Evolutionary conservation across 2,329 filamentous ascomycete species (phyloP).

Genomic region (Venturia oleaginea): DNA sequence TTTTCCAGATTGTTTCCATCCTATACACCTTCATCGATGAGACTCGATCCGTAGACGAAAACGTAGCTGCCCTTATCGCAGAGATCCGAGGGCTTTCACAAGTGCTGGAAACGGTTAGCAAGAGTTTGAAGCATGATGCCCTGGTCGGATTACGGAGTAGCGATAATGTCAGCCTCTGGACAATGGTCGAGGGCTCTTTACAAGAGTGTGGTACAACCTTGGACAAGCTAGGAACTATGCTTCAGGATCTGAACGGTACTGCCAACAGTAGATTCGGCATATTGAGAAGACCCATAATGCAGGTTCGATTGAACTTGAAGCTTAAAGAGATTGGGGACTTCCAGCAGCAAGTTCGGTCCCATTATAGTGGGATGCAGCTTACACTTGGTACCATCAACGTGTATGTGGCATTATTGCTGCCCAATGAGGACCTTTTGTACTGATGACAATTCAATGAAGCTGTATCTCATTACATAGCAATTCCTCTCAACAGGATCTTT

Average conservation of each 20-base stretch:
- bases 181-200: neutral
- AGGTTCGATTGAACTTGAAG: slow-evolving; percentile 4
- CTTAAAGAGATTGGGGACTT: neutral
- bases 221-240: neutral
- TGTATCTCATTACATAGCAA: neutral
- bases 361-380: neutral
- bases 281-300: neutral
- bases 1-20: neutral
- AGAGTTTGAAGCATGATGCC: slow-evolving; percentile 1
- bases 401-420: neutral
- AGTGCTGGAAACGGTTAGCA: neutral
- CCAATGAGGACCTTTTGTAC: neutral
- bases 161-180: neutral
- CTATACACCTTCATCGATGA: slow-evolving; percentile 9
- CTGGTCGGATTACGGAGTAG: neutral
- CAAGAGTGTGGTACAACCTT: slow-evolving; percentile 6
- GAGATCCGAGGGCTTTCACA: slow-evolving; percentile 1
- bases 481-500: neutral
- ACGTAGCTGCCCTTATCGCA: neutral
- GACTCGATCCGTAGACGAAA: slow-evolving; percentile 1
- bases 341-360: slow-evolving; percentile 1
- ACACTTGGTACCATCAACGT: slow-evolving; percentile 3
- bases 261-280: neutral
- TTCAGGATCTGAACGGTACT: slow-evolving; percentile 1
- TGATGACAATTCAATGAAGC: neutral